These are phyloP conservation scores for Diaporthe sp. DNA, from an alignment of 2,329 filamentous ascomycete species.

Conservation along the genomic window DNA sequence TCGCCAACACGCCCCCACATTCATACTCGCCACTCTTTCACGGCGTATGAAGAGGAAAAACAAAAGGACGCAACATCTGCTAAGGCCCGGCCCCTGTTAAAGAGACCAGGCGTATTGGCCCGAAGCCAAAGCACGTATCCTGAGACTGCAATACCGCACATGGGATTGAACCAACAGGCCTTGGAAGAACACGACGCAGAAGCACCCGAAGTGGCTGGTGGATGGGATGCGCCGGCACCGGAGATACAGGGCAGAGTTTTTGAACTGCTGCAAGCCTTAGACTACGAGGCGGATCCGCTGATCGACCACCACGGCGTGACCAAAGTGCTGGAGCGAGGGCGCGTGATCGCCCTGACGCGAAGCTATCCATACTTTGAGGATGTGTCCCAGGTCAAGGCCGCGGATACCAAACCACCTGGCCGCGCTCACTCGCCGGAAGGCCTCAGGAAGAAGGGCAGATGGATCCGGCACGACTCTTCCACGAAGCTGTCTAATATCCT, in stretches of 20 bases:
- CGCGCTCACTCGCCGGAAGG: constrained; percentile 47
- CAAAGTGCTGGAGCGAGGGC: constrained; percentile 83
- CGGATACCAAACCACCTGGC: constrained; percentile 45
- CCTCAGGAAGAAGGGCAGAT: constrained; percentile 52
- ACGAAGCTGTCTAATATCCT: constrained; percentile 57
- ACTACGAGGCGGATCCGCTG: constrained; percentile 87
- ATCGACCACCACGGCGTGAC: constrained; percentile 88
- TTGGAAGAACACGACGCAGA: constrained; percentile 65
- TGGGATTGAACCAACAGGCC: constrained; percentile 57
- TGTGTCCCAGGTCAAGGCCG: constrained; percentile 47
- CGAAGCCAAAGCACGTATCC: constrained; percentile 69
- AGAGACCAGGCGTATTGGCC: constrained; percentile 25
- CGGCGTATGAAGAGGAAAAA: constrained; percentile 67
- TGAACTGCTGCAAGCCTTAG: constrained; percentile 81
- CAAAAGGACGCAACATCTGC: constrained; percentile 47
- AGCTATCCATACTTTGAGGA: constrained; percentile 75
- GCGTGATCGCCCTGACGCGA: constrained; percentile 85
- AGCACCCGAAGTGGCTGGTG: constrained; percentile 45
- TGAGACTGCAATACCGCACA: constrained; percentile 37
- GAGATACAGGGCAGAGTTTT: constrained; percentile 76
- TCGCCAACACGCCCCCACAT: constrained; percentile 57
- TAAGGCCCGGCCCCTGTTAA: constrained; percentile 52
- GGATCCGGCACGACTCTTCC: constrained; percentile 56
- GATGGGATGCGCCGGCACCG: constrained; percentile 62
- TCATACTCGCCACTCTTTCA: constrained; percentile 70